phyloP scores from a whole-genome alignment of 495 filamentous ascomycete species.

The Mytilinidion resinicola region DNA sequence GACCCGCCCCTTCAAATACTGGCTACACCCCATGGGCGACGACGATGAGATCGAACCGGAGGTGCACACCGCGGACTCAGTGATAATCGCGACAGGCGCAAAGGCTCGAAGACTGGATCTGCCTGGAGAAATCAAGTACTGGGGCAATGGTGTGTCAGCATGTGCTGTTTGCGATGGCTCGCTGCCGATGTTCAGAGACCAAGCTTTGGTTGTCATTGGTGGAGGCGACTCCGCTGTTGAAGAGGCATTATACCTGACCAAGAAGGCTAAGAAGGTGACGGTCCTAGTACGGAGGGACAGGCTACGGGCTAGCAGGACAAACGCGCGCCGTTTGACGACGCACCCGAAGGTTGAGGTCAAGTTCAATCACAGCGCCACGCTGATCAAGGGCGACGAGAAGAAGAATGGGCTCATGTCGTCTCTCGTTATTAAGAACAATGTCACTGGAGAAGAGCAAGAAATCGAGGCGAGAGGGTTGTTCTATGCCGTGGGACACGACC shows the following conservation, averaged over 20 bases:
- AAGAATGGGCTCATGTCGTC: conserved; percentile 72
- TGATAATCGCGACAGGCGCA: conserved; percentile 95
- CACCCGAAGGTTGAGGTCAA: conserved; percentile 84
- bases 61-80: conserved; percentile 72
- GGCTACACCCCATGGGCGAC: conserved; percentile 68
- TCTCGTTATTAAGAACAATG: conserved; percentile 71
- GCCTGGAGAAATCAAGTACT: conserved; percentile 86
- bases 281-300: conserved; percentile 84
- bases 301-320: conserved; percentile 81
- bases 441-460: conserved; percentile 68
- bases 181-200: conserved; percentile 94
- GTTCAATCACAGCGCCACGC: conserved; percentile 73
- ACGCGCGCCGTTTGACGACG: conserved; percentile 74
- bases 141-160: conserved; percentile 93
- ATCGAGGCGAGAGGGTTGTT: conserved; percentile 89
- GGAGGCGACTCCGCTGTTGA: conserved; percentile 96
- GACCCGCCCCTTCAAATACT: conserved; percentile 82
- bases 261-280: conserved; percentile 91
- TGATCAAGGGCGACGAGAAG: conserved; percentile 78
- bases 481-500: conserved; percentile 96
- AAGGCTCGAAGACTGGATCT: conserved; percentile 78
- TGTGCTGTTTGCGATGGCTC: conserved; percentile 98
- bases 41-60: conserved; percentile 49
- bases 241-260: conserved; percentile 94
- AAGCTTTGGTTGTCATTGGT: conserved; percentile 91